Base-by-base conservation (phyloP, 331 rosid genomes). In the Pyracantha coccinea region DNA sequence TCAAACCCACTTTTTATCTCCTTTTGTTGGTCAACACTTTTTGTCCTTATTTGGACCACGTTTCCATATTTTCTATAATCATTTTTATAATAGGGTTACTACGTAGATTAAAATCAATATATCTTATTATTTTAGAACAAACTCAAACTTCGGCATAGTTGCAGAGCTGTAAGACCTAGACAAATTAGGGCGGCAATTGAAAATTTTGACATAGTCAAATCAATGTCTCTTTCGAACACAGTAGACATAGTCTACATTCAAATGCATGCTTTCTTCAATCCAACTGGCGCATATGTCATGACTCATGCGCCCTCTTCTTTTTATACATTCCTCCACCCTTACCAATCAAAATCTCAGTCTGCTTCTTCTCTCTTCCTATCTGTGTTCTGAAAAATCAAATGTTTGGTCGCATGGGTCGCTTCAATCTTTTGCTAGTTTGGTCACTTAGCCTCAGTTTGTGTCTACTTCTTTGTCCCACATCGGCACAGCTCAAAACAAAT, bases 401-500 rank as follows among this genome's bases (percentile, higher is more conserved):
- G 63, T 75, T 38, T 32, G 27, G 58, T 28, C 23, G 78, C 71
- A 90, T 94, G 98, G 82, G 82, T 82, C 80, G 77, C 64, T 57
- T 81, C 45, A 78, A 73, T 74, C 73, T 73, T 52, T 8, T 76
- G 4, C 54, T 85, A 25, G 27, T 85, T 23, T 76, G 73, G 25
- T 83, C 86, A 41, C 86, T 91, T 72, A 65, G 72, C 72, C 67
- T 86, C 17, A 71, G 66, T n/a, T 67, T 90, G 23, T 78, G 77
- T 57, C 58, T 89, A 62, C 63, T 75, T 47, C 78, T 86, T 64
- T 31, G 66, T 68, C 80, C 87, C 61, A 60, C 89, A 24, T 77
- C 83, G n/a, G 96, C 95, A 5, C 95, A 86, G 65, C 80, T 94
- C 4, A 89, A 83, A 47, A 69, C 45, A 38, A 88, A 89, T 76